Evolutionary conservation across 257 asterid species (phyloP).

Genomic region (Handroanthus guayacan): DNA sequence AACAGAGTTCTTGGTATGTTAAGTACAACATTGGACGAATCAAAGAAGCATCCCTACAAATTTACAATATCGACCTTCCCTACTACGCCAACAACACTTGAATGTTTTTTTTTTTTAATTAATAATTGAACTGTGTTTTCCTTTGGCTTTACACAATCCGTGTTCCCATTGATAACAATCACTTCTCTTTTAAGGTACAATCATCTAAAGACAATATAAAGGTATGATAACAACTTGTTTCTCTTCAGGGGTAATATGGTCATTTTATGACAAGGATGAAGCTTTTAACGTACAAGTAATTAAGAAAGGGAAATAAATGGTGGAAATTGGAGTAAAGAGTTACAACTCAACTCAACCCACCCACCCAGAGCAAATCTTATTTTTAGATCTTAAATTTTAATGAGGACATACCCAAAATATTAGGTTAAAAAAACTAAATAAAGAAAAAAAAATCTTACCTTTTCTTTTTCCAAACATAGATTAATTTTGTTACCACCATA

Average conservation of each 20-base stretch:
- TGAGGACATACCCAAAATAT: too few species aligned
- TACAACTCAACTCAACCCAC: neutral
- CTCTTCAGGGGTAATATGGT: neutral
- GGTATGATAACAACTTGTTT: too few species aligned
- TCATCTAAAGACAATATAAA: too few species aligned
- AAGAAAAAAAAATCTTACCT: neutral
- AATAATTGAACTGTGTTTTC: slow-evolving; percentile 32
- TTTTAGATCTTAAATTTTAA: too few species aligned
- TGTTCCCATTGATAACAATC: neutral
- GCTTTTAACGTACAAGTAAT: neutral
- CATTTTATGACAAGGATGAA: neutral
- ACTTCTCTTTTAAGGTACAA: slow-evolving; percentile 21
- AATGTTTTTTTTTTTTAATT: neutral
- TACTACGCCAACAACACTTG: neutral
- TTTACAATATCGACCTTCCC: neutral
- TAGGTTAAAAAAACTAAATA: neutral
- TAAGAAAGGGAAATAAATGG: slow-evolving; percentile 6
- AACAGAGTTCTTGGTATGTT: slow-evolving; percentile 34
- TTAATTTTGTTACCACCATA: neutral
- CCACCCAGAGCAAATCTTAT: too few species aligned
- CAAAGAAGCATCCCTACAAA: neutral
- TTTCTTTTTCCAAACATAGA: neutral
- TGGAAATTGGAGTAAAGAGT: neutral
- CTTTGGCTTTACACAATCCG: slow-evolving; percentile 29
- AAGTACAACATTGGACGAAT: slow-evolving; percentile 16